Conservation (phyloP, 169 alveolate species). For the Cryptosporidium sp. region DNA sequence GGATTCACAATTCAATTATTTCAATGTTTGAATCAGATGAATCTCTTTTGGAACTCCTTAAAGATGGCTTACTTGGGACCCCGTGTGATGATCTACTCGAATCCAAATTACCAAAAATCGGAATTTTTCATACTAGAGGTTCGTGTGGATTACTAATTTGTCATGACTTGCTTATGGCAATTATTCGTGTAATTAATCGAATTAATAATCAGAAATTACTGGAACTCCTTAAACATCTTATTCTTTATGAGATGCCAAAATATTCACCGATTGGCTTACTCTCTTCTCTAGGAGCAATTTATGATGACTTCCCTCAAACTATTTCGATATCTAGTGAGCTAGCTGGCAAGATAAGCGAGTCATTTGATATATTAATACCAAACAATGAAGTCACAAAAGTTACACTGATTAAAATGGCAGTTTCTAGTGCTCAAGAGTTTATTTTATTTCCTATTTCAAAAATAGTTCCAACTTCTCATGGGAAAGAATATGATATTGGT, state of each 20-base stretch:
- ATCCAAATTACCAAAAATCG: conserved; percentile 26
- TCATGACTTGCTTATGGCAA: background rate
- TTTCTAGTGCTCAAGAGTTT: conserved; percentile 36
- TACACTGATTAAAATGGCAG: conserved; percentile 15
- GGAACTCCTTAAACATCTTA: conserved; percentile 13
- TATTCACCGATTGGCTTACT: conserved; percentile 64
- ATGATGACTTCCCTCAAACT: conserved; percentile 6
- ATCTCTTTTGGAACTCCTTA: conserved; percentile 11
- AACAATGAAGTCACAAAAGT: conserved; percentile 16
- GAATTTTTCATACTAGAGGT: conserved; percentile 25
- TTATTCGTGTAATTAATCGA: conserved; percentile 4
- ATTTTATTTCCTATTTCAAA: conserved; percentile 20
- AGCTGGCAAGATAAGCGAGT: conserved; percentile 14
- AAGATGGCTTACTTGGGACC: conserved; percentile 50
- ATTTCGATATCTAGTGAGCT: conserved; percentile 7
- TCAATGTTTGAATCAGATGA: conserved; percentile 17
- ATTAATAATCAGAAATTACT: conserved; percentile 23
- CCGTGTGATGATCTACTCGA: conserved; percentile 21
- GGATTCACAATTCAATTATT: conserved; percentile 6
- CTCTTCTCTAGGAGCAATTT: conserved; percentile 35
- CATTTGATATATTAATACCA: conserved; percentile 2
- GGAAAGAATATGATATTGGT: conserved; percentile 55
- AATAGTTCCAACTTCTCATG: conserved; percentile 25
- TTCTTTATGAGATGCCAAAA: conserved; percentile 54
- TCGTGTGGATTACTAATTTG: conserved; percentile 66